phyloP scores from a whole-genome alignment of 257 asterid genomes.

The Paulownia fortunei region DNA sequence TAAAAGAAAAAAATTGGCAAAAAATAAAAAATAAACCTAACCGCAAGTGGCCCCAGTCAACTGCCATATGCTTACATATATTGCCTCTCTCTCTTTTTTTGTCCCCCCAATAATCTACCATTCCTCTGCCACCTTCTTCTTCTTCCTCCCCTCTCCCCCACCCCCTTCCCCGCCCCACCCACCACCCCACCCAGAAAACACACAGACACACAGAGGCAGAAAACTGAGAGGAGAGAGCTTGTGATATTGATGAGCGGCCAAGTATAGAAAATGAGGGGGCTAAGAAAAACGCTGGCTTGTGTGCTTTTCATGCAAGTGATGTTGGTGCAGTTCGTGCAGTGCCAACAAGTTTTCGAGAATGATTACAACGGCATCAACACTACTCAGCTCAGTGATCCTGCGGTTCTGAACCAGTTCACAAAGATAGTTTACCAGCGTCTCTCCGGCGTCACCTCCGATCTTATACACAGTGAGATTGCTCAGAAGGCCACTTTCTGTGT shows the following conservation, averaged over 20 bases:
- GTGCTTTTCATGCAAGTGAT: constrained; percentile 33
- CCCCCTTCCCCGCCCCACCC: neutral
- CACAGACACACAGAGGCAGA: neutral
- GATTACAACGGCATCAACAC: constrained; percentile 36
- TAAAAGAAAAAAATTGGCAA: neutral
- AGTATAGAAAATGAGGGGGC: constrained; percentile 14
- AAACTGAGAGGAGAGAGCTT: neutral
- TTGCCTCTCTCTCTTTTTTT: neutral
- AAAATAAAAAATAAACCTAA: neutral
- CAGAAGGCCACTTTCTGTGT: constrained; percentile 56
- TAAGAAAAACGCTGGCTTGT: neutral
- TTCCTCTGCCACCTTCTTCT: neutral
- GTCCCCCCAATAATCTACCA: neutral
- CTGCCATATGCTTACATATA: constrained; percentile 16
- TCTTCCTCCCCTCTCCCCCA: neutral
- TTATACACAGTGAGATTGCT: constrained; percentile 54
- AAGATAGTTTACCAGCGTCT: constrained; percentile 46
- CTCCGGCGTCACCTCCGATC: constrained; percentile 49
- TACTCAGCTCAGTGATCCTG: constrained; percentile 42
- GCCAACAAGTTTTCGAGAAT: constrained; percentile 43
- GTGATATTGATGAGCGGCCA: constrained; percentile 1
- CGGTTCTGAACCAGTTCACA: constrained; percentile 47
- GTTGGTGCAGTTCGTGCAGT: constrained; percentile 38
- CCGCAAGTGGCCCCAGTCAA: constrained; percentile 6
- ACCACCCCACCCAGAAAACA: neutral